Percentiles rank a stretch among this genome's conserved stretches.
Evolutionary conservation across 108 stramenopile genomes (phyloP).

Genomic region (Cylindrotheca fusiformis): DNA sequence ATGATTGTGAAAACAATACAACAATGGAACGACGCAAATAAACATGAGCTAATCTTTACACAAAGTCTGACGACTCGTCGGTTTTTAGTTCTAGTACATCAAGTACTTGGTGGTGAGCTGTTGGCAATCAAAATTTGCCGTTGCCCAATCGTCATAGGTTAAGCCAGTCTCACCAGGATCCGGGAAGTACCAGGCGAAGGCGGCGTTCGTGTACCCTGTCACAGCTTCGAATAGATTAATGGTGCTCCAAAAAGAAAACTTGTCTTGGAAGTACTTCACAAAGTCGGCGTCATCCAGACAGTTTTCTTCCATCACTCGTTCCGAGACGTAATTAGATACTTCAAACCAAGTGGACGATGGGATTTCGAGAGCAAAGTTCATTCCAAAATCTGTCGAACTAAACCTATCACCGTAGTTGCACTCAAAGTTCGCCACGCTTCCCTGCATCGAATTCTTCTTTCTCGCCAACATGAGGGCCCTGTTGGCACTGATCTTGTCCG

Average conservation of each 20-base stretch:
- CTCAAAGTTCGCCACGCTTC: constrained; percentile 26
- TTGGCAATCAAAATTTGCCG: constrained; percentile 7
- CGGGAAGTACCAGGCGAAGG: constrained; percentile 13
- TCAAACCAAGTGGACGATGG: neutral
- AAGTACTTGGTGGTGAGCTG: neutral
- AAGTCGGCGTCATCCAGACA: constrained; percentile 39
- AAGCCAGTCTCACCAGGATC: constrained; percentile 6
- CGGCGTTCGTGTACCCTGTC: constrained; percentile 1
- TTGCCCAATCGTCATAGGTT: constrained; percentile 9
- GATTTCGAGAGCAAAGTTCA: constrained; percentile 11
- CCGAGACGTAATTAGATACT: constrained; percentile 26
- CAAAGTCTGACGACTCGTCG: too few species aligned
- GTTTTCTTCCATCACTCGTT: constrained; percentile 30
- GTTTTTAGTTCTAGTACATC: too few species aligned
- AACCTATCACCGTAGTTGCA: constrained; percentile 33
- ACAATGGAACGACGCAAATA: too few species aligned
- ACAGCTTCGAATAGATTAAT: constrained; percentile 5
- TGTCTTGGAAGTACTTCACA: constrained; percentile 3
- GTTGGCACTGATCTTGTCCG: constrained; percentile 21
- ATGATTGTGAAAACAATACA: too few species aligned
- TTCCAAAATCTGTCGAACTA: constrained; percentile 7
- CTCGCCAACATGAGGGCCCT: constrained; percentile 4
- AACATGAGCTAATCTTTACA: too few species aligned
- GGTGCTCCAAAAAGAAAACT: neutral
- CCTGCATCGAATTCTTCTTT: constrained; percentile 27